Evolutionary conservation across 225 moss, liverwort and hornwort species (phyloP).

Genomic region (Lunularia cruciata): DNA sequence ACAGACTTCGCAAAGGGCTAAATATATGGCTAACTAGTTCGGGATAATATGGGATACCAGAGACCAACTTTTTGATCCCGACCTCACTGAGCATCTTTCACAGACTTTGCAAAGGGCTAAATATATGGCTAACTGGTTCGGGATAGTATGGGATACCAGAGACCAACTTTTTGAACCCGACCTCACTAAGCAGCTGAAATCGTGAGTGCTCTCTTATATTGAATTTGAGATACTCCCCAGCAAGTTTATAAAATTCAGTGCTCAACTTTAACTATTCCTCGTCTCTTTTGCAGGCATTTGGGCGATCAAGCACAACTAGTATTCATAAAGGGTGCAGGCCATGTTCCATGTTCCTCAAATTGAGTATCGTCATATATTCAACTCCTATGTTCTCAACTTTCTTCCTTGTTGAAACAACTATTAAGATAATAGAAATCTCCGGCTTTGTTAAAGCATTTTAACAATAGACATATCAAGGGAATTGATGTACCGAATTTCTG

Average conservation of each 20-base stretch:
- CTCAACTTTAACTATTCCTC: neutral
- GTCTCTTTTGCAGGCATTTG: conserved; percentile 28
- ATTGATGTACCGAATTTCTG: no score
- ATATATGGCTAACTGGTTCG: no score
- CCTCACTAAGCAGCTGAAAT: conserved; percentile 32
- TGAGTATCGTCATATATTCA: conserved; percentile 30
- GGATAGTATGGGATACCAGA: conserved; percentile 47
- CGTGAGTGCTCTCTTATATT: conserved; percentile 20
- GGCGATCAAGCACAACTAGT: conserved; percentile 31
- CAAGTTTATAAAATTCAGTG: neutral
- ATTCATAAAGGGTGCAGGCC: conserved; percentile 38
- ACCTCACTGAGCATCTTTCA: no score
- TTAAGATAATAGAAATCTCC: no score
- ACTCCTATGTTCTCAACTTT: conserved; percentile 31
- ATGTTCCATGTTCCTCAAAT: conserved; percentile 47
- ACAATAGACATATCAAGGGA: no score
- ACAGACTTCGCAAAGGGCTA: no score
- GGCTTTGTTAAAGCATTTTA: no score
- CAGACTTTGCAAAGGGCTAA: no score
- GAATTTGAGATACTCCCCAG: neutral
- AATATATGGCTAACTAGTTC: no score
- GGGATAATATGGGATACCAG: no score
- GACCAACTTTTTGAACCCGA: conserved; percentile 40
- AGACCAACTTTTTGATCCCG: no score
- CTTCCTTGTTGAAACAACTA: conserved; percentile 14